Conservation (phyloP, 495 filamentous ascomycete species). For the Trichoderma orchidacearum region DNA sequence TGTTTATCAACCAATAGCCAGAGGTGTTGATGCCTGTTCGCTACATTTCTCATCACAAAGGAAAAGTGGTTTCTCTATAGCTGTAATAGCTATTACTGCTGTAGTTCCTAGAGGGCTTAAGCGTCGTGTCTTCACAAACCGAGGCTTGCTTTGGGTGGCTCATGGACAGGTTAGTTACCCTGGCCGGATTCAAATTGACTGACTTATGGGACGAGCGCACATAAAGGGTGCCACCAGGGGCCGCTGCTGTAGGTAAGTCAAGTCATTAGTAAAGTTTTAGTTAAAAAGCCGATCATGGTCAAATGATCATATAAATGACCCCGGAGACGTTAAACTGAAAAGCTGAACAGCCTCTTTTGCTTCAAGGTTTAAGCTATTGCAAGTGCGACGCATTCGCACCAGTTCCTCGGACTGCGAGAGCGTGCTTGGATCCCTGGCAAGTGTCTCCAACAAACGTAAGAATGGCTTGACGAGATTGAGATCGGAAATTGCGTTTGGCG, state of each 20-base stretch:
- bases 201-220: background rate
- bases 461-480: conserved; percentile 2
- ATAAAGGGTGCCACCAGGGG: background rate
- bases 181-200: background rate
- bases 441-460: conserved; percentile 1
- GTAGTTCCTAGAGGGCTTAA: background rate
- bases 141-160: background rate
- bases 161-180: background rate
- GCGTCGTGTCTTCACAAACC: background rate
- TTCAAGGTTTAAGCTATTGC: background rate
- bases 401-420: background rate
- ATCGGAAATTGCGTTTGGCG: conserved; percentile 1
- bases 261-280: background rate
- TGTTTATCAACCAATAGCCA: background rate
- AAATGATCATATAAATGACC: background rate
- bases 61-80: background rate
- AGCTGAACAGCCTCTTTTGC: background rate
- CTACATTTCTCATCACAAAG: background rate
- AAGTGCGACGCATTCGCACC: conserved; percentile 1
- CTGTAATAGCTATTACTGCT: background rate
- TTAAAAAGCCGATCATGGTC: background rate
- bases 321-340: background rate
- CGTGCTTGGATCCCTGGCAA: conserved; percentile 1
- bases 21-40: background rate
- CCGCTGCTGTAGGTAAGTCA: background rate